phyloP scores from a whole-genome alignment of 192 early-diverging fungal genomes.

The Umbelopsis isabellina region DNA sequence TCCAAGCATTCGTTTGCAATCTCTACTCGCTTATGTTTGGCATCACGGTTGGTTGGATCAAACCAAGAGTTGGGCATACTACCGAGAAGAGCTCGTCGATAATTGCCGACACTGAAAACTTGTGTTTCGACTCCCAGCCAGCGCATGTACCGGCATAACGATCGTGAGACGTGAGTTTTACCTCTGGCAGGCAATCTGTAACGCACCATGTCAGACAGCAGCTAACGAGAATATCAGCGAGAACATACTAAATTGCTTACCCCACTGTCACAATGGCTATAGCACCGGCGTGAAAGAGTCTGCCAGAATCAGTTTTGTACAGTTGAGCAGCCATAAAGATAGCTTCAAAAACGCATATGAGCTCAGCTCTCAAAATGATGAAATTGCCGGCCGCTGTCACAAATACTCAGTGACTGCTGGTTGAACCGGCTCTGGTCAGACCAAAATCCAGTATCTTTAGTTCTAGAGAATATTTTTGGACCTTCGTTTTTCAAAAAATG shows the following conservation, averaged over 20 bases:
- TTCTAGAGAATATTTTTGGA: no score
- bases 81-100: conserved; percentile 84
- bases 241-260: conserved; percentile 27
- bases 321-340: conserved; percentile 63
- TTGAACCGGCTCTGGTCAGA: no score
- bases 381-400: background rate
- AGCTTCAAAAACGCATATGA: background rate
- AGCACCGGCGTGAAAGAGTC: conserved; percentile 79
- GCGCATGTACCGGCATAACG: conserved; percentile 86
- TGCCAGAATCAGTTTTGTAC: conserved; percentile 77
- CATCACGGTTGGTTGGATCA: conserved; percentile 63
- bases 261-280: conserved; percentile 81
- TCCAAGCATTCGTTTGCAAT: conserved; percentile 71
- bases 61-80: conserved; percentile 71
- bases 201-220: background rate
- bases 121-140: conserved; percentile 93
- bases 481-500: no score
- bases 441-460: no score
- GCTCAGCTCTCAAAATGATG: background rate
- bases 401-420: conserved; percentile 1
- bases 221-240: background rate
- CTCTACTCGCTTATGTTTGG: conserved; percentile 49
- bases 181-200: conserved; percentile 83
- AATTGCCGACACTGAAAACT: conserved; percentile 97
- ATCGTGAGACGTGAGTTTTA: conserved; percentile 88